phyloP scores from a whole-genome alignment of 1,284 basidiomycete genomes.

The Cryptococcus sp. region DNA sequence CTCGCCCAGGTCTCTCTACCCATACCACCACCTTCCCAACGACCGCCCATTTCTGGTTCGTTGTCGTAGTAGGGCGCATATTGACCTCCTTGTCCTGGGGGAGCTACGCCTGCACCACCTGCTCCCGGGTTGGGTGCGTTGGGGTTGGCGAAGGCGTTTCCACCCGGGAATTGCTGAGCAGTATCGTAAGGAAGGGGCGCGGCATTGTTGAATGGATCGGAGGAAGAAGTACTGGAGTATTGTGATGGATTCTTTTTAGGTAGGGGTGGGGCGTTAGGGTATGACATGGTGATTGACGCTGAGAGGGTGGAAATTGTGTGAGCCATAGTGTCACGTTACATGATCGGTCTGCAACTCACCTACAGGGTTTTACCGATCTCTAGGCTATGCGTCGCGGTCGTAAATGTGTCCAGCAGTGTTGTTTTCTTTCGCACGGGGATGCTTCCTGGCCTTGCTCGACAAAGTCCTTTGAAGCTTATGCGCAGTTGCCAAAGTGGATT shows the following conservation, averaged over 20 bases:
- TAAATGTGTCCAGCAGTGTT: too few species aligned
- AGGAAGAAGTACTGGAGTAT: slow-evolving; percentile 35
- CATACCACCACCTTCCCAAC: slow-evolving; percentile 51
- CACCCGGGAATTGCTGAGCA: slow-evolving; percentile 12
- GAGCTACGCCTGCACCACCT: slow-evolving; percentile 36
- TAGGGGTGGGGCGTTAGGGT: slow-evolving; percentile 32
- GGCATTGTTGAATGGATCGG: slow-evolving; percentile 47
- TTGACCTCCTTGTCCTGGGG: slow-evolving; percentile 34
- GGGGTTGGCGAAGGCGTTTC: slow-evolving; percentile 16
- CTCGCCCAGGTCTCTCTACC: slow-evolving; percentile 52
- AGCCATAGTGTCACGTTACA: not conserved
- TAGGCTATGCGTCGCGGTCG: too few species aligned
- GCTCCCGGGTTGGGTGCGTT: slow-evolving; percentile 33
- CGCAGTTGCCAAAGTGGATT: not conserved
- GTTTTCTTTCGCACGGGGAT: too few species aligned
- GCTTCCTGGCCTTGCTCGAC: too few species aligned
- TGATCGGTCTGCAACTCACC: too few species aligned
- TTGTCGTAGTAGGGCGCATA: slow-evolving; percentile 66
- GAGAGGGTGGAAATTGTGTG: not conserved
- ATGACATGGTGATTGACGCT: slow-evolving; percentile 28
- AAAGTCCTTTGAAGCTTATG: too few species aligned
- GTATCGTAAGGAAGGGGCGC: slow-evolving; percentile 38
- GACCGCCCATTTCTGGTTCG: slow-evolving; percentile 69
- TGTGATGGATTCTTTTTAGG: slow-evolving; percentile 39
- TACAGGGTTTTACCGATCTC: too few species aligned